phyloP scores from a whole-genome alignment of 495 filamentous ascomycete species.

The Durotheca rogersii region DNA sequence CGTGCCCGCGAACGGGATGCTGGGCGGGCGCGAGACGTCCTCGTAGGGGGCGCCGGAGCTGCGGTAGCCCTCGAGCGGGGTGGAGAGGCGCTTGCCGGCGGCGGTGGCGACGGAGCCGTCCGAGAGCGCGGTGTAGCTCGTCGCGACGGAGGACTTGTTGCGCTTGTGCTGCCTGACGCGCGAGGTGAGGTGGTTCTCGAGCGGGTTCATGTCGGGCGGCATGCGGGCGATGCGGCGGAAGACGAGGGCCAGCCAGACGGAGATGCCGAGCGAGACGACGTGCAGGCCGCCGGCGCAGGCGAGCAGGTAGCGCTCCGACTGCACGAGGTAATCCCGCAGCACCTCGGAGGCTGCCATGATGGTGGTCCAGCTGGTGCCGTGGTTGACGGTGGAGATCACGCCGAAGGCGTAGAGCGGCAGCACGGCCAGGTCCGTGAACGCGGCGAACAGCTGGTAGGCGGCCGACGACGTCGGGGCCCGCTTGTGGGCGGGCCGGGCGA shows the following conservation, averaged over 20 bases:
- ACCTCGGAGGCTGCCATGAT: conserved; percentile 52
- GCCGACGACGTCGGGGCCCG: conserved; percentile 75
- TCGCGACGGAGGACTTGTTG: conserved; percentile 69
- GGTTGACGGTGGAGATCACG: conserved; percentile 55
- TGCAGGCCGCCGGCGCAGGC: conserved; percentile 65
- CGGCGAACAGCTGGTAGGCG: conserved; percentile 81
- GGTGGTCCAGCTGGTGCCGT: conserved; percentile 61
- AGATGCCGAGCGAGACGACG: conserved; percentile 65
- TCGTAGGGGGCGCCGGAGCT: conserved; percentile 52
- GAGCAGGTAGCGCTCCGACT: conserved; percentile 63
- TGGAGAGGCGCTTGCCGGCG: conserved; percentile 52
- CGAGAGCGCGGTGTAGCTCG: conserved; percentile 52
- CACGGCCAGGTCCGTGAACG: conserved; percentile 67
- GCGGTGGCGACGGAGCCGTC: too few relatives aligned
- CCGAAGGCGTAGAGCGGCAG: conserved; percentile 78
- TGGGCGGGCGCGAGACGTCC: conserved; percentile 59
- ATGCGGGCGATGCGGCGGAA: conserved; percentile 78
- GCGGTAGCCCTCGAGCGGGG: conserved; percentile 49
- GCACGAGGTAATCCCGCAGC: conserved; percentile 56
- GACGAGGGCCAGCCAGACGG: conserved; percentile 67
- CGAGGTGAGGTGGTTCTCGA: conserved; percentile 82
- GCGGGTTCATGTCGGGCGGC: conserved; percentile 89
- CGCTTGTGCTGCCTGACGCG: conserved; percentile 60
- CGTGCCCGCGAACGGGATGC: conserved; percentile 75
- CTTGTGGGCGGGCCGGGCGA: conserved; percentile 62